Conservation (phyloP, 2,329 filamentous ascomycete genomes). For the Immersiporthe knoxdaviesiana region DNA sequence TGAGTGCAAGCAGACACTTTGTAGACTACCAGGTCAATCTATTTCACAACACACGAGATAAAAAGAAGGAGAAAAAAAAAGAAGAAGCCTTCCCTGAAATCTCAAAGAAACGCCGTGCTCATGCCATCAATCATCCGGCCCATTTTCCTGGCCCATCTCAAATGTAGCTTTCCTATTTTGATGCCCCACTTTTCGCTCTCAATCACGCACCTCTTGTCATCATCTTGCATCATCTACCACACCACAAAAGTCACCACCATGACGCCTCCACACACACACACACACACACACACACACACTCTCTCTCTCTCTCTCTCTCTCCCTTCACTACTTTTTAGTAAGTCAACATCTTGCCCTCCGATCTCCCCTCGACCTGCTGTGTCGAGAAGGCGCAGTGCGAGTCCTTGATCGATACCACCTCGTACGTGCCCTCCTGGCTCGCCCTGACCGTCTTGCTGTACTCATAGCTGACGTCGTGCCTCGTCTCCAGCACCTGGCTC, state of each 20-base stretch:
- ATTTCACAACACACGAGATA: constrained; percentile 3
- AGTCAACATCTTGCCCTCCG: constrained; percentile 43
- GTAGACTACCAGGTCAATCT: not conserved
- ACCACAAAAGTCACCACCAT: not conserved
- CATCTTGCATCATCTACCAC: not conserved
- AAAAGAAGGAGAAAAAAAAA: not conserved
- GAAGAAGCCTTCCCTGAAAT: constrained; percentile 19
- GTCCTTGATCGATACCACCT: constrained; percentile 96
- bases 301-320: no score
- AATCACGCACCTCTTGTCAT: no score
- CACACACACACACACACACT: no score
- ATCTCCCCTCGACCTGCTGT: constrained; percentile 58
- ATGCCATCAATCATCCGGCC: constrained; percentile 36
- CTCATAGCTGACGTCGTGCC: constrained; percentile 83
- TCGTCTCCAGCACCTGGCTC: constrained; percentile 83
- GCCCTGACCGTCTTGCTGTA: constrained; percentile 80
- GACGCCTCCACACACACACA: no score
- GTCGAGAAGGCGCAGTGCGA: constrained; percentile 87
- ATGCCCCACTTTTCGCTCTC: not conserved
- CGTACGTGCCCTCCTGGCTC: constrained; percentile 94
- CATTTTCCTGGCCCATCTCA: constrained; percentile 18
- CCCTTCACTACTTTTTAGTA: constrained; percentile 32
- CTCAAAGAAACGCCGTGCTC: constrained; percentile 38
- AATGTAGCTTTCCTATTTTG: constrained; percentile 29
- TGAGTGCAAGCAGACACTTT: not conserved